Percentiles rank a stretch among this genome's conserved stretches.
Conservation (phyloP, 2,329 filamentous ascomycete genomes). For the Aschersonia sp. region DNA sequence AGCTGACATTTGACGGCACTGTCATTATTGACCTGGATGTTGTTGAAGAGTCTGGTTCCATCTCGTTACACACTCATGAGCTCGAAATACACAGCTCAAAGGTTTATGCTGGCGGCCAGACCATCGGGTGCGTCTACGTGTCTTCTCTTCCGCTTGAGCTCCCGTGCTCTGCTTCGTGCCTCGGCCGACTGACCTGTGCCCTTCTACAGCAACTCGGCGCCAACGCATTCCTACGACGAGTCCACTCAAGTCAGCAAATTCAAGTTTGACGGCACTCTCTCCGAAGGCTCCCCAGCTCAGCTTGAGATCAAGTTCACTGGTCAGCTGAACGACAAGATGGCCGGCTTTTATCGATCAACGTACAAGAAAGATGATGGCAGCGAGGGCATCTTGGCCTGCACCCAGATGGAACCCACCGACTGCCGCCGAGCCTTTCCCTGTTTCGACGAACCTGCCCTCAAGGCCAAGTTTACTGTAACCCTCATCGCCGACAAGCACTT, state of each 20-base stretch:
- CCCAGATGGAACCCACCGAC: constrained; percentile 95
- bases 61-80: constrained; percentile 79
- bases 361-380: constrained; percentile 74
- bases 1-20: constrained; percentile 73
- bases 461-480: constrained; percentile 84
- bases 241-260: constrained; percentile 71
- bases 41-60: constrained; percentile 66
- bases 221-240: constrained; percentile 56
- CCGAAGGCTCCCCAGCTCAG: constrained; percentile 62
- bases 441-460: constrained; percentile 90
- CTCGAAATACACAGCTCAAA: constrained; percentile 62
- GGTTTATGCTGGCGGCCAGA: constrained; percentile 29
- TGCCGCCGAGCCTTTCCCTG: constrained; percentile 87
- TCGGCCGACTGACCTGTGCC: background rate
- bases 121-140: constrained; percentile 22
- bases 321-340: constrained; percentile 84
- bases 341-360: constrained; percentile 90
- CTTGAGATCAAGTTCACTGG: constrained; percentile 52
- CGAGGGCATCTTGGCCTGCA: constrained; percentile 72
- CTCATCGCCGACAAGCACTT: constrained; percentile 80
- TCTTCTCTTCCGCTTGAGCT: background rate
- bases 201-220: constrained; percentile 6
- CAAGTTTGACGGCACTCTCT: constrained; percentile 58
- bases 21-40: constrained; percentile 78
- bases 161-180: background rate